phyloP scores from a whole-genome alignment of 768 basidiomycete genomes.

The Pleurotus tuoliensis region DNA sequence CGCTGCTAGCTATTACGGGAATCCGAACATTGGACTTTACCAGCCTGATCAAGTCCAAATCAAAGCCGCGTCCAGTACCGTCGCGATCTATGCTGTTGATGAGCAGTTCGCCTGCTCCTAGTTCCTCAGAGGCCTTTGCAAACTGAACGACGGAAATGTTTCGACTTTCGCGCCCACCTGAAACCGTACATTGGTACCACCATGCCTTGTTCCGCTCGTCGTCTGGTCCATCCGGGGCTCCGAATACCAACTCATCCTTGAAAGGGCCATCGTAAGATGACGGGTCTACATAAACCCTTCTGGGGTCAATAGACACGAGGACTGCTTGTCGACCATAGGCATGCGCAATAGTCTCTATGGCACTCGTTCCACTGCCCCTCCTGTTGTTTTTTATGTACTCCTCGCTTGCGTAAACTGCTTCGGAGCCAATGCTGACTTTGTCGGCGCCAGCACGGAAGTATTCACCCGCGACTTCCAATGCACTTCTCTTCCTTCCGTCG shows the following conservation, averaged over 20 bases:
- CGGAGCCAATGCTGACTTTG: constrained; percentile 96
- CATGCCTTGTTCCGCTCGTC: constrained; percentile 73
- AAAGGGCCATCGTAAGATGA: constrained; percentile 67
- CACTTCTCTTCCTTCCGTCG: constrained; percentile 82
- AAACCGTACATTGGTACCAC: constrained; percentile 99
- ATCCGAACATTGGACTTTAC: constrained; percentile 77
- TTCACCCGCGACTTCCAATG: constrained; percentile 90
- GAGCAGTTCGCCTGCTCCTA: constrained; percentile 94
- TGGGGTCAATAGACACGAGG: constrained; percentile 95
- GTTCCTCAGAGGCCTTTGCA: constrained; percentile 81
- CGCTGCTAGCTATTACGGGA: constrained; percentile 93
- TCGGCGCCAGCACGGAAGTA: constrained; percentile 98
- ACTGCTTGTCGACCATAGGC: constrained; percentile 96
- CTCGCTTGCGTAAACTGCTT: constrained; percentile 94
- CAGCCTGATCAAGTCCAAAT: constrained; percentile 74
- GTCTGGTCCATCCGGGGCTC: constrained; percentile 39
- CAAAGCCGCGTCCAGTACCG: constrained; percentile 90
- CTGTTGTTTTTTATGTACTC: constrained; percentile 48
- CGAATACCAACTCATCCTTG: constrained; percentile 55
- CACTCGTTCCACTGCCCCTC: constrained; percentile 67
- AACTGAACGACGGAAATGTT: constrained; percentile 87
- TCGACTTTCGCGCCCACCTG: constrained; percentile 82
- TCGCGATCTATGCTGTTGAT: constrained; percentile 97
- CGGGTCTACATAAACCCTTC: constrained; percentile 73
- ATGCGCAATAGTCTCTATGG: constrained; percentile 88